Percentiles rank a stretch among this genome's conserved stretches.
Conservation (phyloP, 306 rosid species). For the Hippophae tibetana region DNA sequence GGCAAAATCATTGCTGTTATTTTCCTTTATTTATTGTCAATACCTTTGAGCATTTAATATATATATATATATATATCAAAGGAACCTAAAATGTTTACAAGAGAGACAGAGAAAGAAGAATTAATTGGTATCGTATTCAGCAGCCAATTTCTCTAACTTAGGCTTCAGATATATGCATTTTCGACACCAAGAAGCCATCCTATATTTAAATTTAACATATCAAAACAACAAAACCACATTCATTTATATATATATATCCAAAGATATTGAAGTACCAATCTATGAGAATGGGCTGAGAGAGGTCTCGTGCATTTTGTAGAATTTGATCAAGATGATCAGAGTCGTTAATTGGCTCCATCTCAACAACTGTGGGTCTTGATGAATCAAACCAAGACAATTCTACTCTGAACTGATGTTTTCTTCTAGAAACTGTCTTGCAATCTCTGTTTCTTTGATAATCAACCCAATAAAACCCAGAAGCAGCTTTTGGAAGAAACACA, state of each 20-base stretch:
- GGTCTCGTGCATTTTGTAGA: constrained; percentile 38
- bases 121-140: constrained; percentile 64
- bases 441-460: constrained; percentile 26
- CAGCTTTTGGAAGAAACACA: constrained; percentile 12
- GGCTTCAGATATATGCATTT: constrained; percentile 92
- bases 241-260: too few relatives aligned
- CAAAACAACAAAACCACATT: too few relatives aligned
- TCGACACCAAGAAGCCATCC: constrained; percentile 98
- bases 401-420: constrained; percentile 27
- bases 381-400: constrained; percentile 58
- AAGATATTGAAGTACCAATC: constrained; percentile 47
- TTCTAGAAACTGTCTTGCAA: constrained; percentile 18
- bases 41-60: too few relatives aligned
- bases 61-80: too few relatives aligned
- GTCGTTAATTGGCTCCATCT: constrained; percentile 54
- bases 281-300: constrained; percentile 56
- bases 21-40: too few relatives aligned
- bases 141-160: constrained; percentile 77
- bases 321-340: constrained; percentile 64
- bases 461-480: constrained; percentile 25
- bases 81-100: too few relatives aligned
- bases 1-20: too few relatives aligned
- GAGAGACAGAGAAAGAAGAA: background rate
- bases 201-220: constrained; percentile 3
- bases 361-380: constrained; percentile 39